A percentile compares a stretch with the other conserved stretches of the same genome.
These are phyloP conservation scores for Chrysanthemum seticuspe DNA, from an alignment of 129 eudicot species.

Conservation along the genomic window DNA sequence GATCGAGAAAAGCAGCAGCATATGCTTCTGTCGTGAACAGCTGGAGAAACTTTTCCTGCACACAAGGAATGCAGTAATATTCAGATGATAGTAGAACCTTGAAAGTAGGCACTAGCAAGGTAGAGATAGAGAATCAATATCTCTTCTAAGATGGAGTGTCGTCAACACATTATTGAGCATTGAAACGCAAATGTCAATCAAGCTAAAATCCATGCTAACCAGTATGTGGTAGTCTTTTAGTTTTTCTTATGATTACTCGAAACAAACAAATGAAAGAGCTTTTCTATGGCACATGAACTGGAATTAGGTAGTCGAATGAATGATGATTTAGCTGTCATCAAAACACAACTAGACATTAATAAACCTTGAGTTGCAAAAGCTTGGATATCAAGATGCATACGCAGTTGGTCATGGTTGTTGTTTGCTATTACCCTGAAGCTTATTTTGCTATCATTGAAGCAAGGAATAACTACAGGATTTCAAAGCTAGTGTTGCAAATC, in stretches of 20 bases:
- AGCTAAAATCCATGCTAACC: not conserved
- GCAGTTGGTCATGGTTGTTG: not conserved
- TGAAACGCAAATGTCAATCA: not conserved
- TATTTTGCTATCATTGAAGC: not conserved
- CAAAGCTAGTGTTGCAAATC: not conserved
- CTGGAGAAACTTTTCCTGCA: constrained; percentile 87
- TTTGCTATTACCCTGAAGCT: constrained; percentile 3
- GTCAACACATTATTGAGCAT: not conserved
- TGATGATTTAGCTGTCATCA: not conserved
- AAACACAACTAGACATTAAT: too few species aligned
- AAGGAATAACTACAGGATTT: not conserved
- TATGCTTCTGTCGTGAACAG: constrained; percentile 65
- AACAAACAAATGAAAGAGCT: not conserved
- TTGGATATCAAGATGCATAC: constrained; percentile 5
- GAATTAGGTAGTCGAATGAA: not conserved
- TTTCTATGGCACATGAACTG: not conserved
- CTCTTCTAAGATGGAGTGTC: not conserved
- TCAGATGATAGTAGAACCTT: not conserved
- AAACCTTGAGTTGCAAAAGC: constrained; percentile 1
- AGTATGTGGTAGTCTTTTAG: too few species aligned
- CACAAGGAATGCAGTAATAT: constrained; percentile 11
- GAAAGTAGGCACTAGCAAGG: not conserved
- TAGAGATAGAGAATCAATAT: not conserved
- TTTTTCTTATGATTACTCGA: not conserved
- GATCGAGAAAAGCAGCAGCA: constrained; percentile 59